phyloP scores from a whole-genome alignment of 805 yeast genomes.

The Lipomyces kockii region DNA sequence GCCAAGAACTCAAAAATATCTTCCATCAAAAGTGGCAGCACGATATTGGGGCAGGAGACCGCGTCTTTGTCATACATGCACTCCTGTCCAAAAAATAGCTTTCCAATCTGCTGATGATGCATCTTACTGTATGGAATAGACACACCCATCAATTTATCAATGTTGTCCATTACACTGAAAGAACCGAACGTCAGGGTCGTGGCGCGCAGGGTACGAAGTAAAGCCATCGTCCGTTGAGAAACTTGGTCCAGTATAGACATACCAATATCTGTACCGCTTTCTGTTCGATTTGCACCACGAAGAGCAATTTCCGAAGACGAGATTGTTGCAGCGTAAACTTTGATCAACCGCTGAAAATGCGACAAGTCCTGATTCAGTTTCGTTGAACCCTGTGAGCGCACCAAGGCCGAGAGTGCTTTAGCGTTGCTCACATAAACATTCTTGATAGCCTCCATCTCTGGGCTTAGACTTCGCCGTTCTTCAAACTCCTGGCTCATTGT shows the following conservation, averaged over 20 bases:
- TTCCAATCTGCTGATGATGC: constrained; percentile 29
- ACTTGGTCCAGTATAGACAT: constrained; percentile 60
- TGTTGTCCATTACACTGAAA: constrained; percentile 24
- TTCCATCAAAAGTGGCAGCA: constrained; percentile 37
- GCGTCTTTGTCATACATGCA: constrained; percentile 36
- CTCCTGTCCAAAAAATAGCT: constrained; percentile 34
- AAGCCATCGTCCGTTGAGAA: constrained; percentile 63
- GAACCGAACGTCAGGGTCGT: constrained; percentile 42
- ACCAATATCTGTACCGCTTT: constrained; percentile 37
- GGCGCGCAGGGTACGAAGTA: constrained; percentile 58
- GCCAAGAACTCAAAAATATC: constrained; percentile 45
- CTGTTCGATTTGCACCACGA: constrained; percentile 32
- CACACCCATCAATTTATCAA: constrained; percentile 4
- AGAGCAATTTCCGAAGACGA: constrained; percentile 33
- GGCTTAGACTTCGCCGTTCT: constrained; percentile 4
- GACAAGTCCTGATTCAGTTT: not conserved
- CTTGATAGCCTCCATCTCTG: constrained; percentile 6
- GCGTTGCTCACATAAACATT: constrained; percentile 1
- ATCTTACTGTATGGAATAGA: constrained; percentile 3
- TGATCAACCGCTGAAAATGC: constrained; percentile 9
- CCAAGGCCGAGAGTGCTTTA: constrained; percentile 9
- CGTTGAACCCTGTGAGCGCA: constrained; percentile 18
- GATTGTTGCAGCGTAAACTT: constrained; percentile 23
- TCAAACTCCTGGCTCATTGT: constrained; percentile 6
- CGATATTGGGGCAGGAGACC: constrained; percentile 32